These are phyloP conservation scores for Botrytis hyacinthi DNA, from an alignment of 2,329 filamentous ascomycete species.

Conservation along the genomic window DNA sequence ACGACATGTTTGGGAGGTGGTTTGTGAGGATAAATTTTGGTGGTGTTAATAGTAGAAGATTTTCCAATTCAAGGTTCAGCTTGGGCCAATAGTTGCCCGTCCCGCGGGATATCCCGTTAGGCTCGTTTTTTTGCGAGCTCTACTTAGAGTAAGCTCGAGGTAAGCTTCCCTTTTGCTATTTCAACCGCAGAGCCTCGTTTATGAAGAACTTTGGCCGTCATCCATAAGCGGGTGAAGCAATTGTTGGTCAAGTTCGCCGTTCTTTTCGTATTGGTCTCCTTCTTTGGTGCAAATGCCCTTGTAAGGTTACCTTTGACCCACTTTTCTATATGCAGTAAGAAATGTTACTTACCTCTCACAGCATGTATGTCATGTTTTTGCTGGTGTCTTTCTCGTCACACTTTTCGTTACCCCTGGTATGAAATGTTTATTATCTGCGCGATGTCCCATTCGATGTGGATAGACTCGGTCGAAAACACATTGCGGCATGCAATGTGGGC, in stretches of 20 bases:
- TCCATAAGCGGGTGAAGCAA: neutral
- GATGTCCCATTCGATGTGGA: slow-evolving; percentile 7
- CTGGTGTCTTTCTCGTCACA: slow-evolving; percentile 15
- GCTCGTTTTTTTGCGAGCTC: neutral
- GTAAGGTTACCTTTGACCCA: neutral
- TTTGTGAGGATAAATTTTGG: slow-evolving; percentile 21
- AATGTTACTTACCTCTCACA: slow-evolving; percentile 21
- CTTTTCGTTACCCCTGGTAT: slow-evolving; percentile 13
- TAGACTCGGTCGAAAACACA: slow-evolving; percentile 11
- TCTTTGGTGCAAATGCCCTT: slow-evolving; percentile 7
- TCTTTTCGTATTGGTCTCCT: neutral
- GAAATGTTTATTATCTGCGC: neutral
- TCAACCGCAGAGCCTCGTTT: neutral
- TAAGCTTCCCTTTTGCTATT: neutral
- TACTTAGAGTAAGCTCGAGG: neutral
- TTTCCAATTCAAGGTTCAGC: slow-evolving; percentile 15
- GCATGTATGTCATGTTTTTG: slow-evolving; percentile 18
- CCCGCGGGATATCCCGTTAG: slow-evolving; percentile 12
- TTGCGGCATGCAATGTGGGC: slow-evolving; percentile 4
- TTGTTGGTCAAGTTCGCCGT: neutral
- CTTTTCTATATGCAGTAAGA: slow-evolving; percentile 20
- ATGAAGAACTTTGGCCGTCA: neutral
- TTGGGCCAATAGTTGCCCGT: slow-evolving; percentile 7
- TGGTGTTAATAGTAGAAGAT: slow-evolving; percentile 15
- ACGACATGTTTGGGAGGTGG: slow-evolving; percentile 15